Percentiles rank a stretch among this genome's conserved stretches.
Conservation (phyloP, 177 flowering plant genomes). For the Vitis hybrid region DNA sequence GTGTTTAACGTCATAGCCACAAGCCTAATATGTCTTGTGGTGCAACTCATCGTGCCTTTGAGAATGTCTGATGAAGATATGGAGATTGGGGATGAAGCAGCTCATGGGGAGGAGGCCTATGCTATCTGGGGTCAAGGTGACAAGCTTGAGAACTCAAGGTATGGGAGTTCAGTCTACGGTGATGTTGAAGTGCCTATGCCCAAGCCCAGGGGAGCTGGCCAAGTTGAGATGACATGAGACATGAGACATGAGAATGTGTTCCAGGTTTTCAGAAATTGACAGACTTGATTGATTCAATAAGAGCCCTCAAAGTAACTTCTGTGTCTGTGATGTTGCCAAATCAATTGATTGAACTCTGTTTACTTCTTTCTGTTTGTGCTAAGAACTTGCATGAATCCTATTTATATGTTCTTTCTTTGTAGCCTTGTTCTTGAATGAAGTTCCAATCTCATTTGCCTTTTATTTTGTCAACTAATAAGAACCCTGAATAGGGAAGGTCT, state of each 20-base stretch:
- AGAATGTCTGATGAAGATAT: conserved; percentile 46
- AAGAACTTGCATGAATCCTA: no score
- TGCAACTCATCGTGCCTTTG: conserved; percentile 36
- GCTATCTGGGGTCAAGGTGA: conserved; percentile 47
- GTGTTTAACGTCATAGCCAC: conserved; percentile 34
- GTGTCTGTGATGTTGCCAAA: neutral
- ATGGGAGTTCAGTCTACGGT: conserved; percentile 8
- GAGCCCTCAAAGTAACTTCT: neutral
- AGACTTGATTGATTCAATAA: neutral
- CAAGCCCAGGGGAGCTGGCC: conserved; percentile 5
- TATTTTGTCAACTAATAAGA: no score
- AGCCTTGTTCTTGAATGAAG: no score
- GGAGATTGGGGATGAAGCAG: conserved; percentile 51
- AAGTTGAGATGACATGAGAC: conserved; percentile 14
- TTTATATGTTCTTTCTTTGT: no score
- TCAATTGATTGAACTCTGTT: neutral
- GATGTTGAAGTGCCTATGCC: conserved; percentile 16
- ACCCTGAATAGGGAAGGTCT: no score
- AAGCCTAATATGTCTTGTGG: conserved; percentile 34
- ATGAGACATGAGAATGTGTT: neutral
- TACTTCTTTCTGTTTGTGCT: neutral
- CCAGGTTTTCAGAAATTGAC: neutral
- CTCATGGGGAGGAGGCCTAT: conserved; percentile 51
- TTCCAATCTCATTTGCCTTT: no score
- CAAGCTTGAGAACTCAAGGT: conserved; percentile 16